Percentiles rank a stretch among this genome's conserved stretches.
phyloP scores from a whole-genome alignment of 768 basidiomycete genomes.

The Kwoniella europaea region DNA sequence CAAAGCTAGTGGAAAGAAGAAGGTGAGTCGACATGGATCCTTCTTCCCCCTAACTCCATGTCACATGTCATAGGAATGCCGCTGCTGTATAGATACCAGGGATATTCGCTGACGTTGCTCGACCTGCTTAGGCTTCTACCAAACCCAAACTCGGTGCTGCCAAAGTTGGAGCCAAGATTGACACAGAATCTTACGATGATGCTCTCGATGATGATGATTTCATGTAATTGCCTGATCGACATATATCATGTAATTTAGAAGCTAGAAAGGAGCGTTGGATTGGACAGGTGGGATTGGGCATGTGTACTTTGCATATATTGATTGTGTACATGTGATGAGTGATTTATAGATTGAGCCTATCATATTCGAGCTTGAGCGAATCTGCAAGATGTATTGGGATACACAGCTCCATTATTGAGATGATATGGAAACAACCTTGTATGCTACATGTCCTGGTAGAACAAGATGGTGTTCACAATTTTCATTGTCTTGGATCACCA shows the following conservation, averaged over 20 bases:
- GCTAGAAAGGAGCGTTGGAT: neutral
- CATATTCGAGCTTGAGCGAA: too few relatives aligned
- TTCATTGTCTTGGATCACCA: too few relatives aligned
- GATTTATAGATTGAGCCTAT: too few relatives aligned
- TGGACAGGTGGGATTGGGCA: neutral
- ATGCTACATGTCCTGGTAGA: too few relatives aligned
- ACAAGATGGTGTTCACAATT: too few relatives aligned
- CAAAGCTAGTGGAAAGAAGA: conserved; percentile 87
- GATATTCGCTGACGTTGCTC: conserved; percentile 6
- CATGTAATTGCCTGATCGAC: conserved; percentile 68
- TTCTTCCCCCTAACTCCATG: too few relatives aligned
- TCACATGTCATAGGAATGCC: too few relatives aligned
- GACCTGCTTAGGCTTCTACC: conserved; percentile 60
- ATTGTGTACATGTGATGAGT: neutral
- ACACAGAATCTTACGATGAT: conserved; percentile 83
- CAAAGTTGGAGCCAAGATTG: conserved; percentile 69
- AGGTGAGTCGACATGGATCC: conserved; percentile 56
- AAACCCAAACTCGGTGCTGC: conserved; percentile 79
- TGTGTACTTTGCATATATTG: neutral
- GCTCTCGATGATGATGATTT: conserved; percentile 91
- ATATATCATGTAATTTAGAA: neutral
- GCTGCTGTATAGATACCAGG: too few relatives aligned
- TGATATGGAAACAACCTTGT: too few relatives aligned
- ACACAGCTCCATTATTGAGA: too few relatives aligned
- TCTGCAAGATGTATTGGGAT: too few relatives aligned